These are phyloP conservation scores for Chaetomiaceae sp. DNA, from an alignment of 2,329 filamentous ascomycete genomes.

Conservation along the genomic window DNA sequence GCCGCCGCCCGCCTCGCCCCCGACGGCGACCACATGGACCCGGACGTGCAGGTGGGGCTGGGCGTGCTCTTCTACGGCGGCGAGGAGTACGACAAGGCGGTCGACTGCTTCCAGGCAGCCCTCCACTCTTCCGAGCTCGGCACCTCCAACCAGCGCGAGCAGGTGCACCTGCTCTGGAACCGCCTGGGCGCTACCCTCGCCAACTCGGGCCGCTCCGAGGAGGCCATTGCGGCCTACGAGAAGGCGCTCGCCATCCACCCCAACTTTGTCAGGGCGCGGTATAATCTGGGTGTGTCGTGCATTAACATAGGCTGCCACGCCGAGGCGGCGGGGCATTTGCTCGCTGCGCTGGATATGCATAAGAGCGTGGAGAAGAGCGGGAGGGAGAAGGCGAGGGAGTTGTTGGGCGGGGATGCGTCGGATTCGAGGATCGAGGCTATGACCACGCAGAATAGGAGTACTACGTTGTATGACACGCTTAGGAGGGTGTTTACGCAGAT, in stretches of 20 bases:
- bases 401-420: conserved; percentile 56
- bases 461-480: conserved; percentile 92
- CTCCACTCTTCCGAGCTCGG: conserved; percentile 82
- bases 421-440: conserved; percentile 80
- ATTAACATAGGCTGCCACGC: conserved; percentile 97
- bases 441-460: conserved; percentile 93
- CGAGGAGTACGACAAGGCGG: conserved; percentile 96
- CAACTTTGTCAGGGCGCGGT: conserved; percentile 94
- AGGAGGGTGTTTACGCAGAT: conserved; percentile 95
- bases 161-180: conserved; percentile 96
- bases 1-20: conserved; percentile 87
- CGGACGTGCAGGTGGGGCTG: conserved; percentile 93
- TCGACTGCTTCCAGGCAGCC: conserved; percentile 94
- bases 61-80: conserved; percentile 97
- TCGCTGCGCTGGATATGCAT: conserved; percentile 93
- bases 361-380: conserved; percentile 85
- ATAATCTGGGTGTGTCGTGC: conserved; percentile 93
- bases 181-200: conserved; percentile 91
- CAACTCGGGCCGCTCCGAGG: conserved; percentile 88
- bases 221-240: conserved; percentile 95
- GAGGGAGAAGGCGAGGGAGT: conserved; percentile 75
- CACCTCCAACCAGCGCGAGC: conserved; percentile 74
- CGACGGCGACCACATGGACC: conserved; percentile 92
- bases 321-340: conserved; percentile 86
- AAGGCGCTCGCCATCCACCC: conserved; percentile 84